A percentile compares a stretch with the other conserved stretches of the same genome.
These are phyloP conservation scores for Geranomyces variabilis DNA, from an alignment of 192 early-diverging fungal species.

Conservation along the genomic window DNA sequence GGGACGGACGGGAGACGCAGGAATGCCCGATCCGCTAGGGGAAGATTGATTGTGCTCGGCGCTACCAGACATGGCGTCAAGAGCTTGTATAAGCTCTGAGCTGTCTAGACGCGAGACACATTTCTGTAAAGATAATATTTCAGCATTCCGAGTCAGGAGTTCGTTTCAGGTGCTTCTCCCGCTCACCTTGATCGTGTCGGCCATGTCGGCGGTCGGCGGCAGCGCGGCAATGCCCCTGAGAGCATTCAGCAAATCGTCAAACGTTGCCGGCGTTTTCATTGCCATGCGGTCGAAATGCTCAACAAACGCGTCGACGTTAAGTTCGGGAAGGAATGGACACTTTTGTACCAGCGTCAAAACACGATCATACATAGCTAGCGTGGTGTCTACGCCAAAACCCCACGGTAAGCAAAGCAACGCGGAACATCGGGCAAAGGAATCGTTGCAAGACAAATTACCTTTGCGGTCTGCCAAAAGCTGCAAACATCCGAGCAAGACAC, in stretches of 20 bases:
- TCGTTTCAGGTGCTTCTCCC: not conserved
- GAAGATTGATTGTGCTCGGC: not conserved
- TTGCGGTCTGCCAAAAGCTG: slow-evolving; percentile 20
- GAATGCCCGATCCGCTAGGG: not conserved
- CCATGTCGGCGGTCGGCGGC: slow-evolving; percentile 4
- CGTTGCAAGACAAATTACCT: slow-evolving; percentile 19
- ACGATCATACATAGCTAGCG: slow-evolving; percentile 24
- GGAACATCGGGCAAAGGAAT: too few species aligned
- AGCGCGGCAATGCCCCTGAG: slow-evolving; percentile 27
- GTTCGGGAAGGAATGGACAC: slow-evolving; percentile 45
- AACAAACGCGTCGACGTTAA: slow-evolving; percentile 38
- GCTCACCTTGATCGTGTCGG: slow-evolving; percentile 14
- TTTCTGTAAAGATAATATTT: not conserved
- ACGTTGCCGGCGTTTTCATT: slow-evolving; percentile 25
- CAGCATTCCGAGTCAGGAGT: not conserved
- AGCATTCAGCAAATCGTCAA: slow-evolving; percentile 19
- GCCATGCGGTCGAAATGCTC: slow-evolving; percentile 22
- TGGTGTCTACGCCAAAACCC: not conserved
- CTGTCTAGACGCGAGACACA: slow-evolving; percentile 15
- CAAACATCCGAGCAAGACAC: slow-evolving; percentile 35
- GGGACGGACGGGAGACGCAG: not conserved
- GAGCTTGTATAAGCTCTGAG: slow-evolving; percentile 16
- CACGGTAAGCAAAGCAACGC: not conserved
- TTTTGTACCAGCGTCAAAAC: slow-evolving; percentile 44
- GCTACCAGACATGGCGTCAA: slow-evolving; percentile 8